Percentiles rank a stretch among this genome's conserved stretches.
Conservation (phyloP, 2,329 filamentous ascomycete genomes). For the Cytospora piceae region DNA sequence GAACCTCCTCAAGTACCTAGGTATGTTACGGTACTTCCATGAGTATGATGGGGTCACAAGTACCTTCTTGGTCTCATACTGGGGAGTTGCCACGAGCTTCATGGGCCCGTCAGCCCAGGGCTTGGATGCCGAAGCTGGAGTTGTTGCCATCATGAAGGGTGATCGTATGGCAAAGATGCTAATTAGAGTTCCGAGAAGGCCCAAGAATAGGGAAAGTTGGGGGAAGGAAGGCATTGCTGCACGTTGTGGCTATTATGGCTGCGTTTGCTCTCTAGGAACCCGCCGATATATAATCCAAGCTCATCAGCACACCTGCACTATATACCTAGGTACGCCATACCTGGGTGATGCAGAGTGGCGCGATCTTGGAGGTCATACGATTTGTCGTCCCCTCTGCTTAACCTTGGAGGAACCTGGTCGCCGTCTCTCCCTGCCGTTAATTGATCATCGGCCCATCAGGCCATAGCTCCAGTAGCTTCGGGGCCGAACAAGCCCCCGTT, state of each 20-base stretch:
- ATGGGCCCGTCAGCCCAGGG: constrained; percentile 61
- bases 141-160: constrained; percentile 45
- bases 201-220: constrained; percentile 36
- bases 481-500: constrained; percentile 9
- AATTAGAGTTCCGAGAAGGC: constrained; percentile 40
- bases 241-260: background rate
- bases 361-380: constrained; percentile 20
- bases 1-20: too few species aligned
- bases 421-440: background rate
- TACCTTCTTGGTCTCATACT: constrained; percentile 56
- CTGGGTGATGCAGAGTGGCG: constrained; percentile 7
- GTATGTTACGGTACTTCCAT: too few species aligned
- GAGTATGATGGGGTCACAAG: background rate
- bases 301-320: background rate
- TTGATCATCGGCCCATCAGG: constrained; percentile 1
- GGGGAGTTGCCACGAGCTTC: constrained; percentile 57
- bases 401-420: background rate
- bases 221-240: constrained; percentile 25
- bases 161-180: constrained; percentile 43
- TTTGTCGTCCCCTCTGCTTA: constrained; percentile 6
- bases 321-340: too few species aligned
- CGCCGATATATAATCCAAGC: constrained; percentile 8
- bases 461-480: constrained; percentile 1
- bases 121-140: constrained; percentile 36
- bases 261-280: constrained; percentile 17